Evolutionary conservation across 495 filamentous ascomycete genomes (phyloP), one percentile per base, ranked within the genome.

Genomic region (Talaromyces liani): DNA sequence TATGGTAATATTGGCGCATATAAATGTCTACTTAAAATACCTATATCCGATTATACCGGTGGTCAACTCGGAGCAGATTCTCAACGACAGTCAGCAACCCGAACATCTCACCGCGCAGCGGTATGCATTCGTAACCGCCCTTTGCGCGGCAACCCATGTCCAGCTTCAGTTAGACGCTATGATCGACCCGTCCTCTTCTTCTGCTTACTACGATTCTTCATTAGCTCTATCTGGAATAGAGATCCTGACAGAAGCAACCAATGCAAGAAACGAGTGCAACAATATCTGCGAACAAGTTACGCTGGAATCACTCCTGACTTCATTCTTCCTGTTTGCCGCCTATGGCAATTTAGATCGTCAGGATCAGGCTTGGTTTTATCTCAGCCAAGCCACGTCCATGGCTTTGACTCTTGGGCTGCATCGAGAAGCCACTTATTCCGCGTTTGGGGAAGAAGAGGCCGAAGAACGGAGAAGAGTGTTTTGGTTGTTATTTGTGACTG

Each of bases 41-140:
- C 82, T 96, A 71, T 94, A 96, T 67, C 85, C 89, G 6, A 90
- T 87, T 20, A 90, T 92, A 80, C 92, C 92, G 0, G 88, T 96
- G 45, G 79, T 96, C 27, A 83, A 91, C 47, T 85, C 84, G 31
- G 83, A 87, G 39, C 80, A 83, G 57, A 73, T 94, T 8, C 86
- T 87, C 62, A 79, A 86, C 67, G 83, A 89, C 84, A 74, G 78
- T 68, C 63, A 84, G 84, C 75, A 87, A 84, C 70, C 85, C 77
- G 74, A 74, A 34, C 69, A 65, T 10, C 55, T 80, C 49, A 86
- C 84, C n/a, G 72, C 85, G 22, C 88, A 89, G 64, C 82, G 88
- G 12, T 96, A 96, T 74, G 91, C 90, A 55, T 84, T 95, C 41
- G 72, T 96, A 41, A 85, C 85, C 2, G 86, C 91, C 6, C 74